phyloP scores from a whole-genome alignment of 495 filamentous ascomycete genomes.

The Aspergillus steynii region DNA sequence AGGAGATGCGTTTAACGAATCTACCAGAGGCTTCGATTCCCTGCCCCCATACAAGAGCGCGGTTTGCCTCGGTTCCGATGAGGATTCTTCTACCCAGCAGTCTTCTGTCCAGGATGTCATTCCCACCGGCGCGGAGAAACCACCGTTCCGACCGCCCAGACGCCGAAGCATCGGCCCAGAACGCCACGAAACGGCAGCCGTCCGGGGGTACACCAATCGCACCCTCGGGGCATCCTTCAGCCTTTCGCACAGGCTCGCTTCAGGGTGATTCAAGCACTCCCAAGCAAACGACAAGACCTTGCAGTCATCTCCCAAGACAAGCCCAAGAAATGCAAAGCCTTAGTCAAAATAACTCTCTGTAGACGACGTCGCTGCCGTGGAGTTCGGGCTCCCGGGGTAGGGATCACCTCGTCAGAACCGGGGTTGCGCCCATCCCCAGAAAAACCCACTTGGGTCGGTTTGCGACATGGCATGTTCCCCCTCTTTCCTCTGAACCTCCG shows the following conservation, averaged over 20 bases:
- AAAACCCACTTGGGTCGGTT: background rate
- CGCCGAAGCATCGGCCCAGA: constrained; percentile 2
- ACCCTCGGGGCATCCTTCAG: too few relatives aligned
- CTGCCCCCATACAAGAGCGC: too few relatives aligned
- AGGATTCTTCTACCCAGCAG: too few relatives aligned
- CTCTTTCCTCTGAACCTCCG: background rate
- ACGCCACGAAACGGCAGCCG: background rate
- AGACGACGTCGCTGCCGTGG: constrained; percentile 3
- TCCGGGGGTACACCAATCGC: constrained; percentile 2
- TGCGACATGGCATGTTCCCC: background rate
- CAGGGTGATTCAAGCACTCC: constrained; percentile 9
- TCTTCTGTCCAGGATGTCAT: background rate
- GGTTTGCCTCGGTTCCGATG: too few relatives aligned
- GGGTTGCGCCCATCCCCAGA: background rate
- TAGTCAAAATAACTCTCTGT: constrained; percentile 9
- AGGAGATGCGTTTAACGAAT: too few relatives aligned
- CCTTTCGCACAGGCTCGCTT: background rate
- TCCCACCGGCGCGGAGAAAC: background rate
- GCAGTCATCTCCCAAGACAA: background rate
- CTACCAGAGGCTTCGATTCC: too few relatives aligned
- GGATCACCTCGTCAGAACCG: background rate
- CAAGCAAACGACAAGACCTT: constrained; percentile 4
- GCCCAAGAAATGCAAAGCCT: constrained; percentile 12
- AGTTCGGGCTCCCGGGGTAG: background rate
- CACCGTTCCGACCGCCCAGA: background rate